Base-by-base conservation (phyloP, 768 basidiomycete species). In the Trametes sanguinea region DNA sequence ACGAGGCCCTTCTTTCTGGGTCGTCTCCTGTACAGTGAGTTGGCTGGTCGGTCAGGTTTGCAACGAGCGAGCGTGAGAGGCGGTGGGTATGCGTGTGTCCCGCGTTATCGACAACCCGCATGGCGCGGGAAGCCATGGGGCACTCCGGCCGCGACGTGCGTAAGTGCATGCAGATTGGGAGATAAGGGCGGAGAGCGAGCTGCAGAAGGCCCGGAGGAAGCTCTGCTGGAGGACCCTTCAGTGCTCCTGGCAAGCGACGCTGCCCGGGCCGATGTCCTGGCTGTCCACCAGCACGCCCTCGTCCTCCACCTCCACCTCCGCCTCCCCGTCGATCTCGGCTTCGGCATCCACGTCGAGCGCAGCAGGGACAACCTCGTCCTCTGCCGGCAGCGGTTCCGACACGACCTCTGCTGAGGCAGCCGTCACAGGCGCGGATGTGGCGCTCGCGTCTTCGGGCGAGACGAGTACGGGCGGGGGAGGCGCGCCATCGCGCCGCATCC, bases 401-500 rank as follows among this genome's bases (percentile, higher is more conserved):
- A 46, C 54, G 55, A 43, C 43, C 16, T 50, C 40, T 13, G 37
- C 30, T 10, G 40, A 33, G 40, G 48, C 52, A 32, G 42, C 3
- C 27, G 62, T 61, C 14, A 51, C 60, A 4, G 37, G 43, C 32
- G 52, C 58, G 2, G 30, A 54, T 9, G 40, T 44, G 10, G 54
- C 57, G 6, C 22, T 22, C 22, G 22, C 54, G 14, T 62, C 67
- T 16, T 59, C 62, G 14, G 50, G 13, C 0, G 55, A 35, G 27
- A 63, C 65, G 51, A 70, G 68, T 35, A 54, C 59, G 33, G 67
- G 69, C 33, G 63, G 62, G 6, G 65, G 47, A 46, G 74, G 74
- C 53, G 71, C 73, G 29, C 78, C 78, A 30, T 72, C 71, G 1
- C 75, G 77, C 10, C 63, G 61, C 77, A 85, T 79, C 81, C 82